These are phyloP conservation scores for Peziza echinospora DNA, from an alignment of 495 filamentous ascomycete species.

Conservation along the genomic window DNA sequence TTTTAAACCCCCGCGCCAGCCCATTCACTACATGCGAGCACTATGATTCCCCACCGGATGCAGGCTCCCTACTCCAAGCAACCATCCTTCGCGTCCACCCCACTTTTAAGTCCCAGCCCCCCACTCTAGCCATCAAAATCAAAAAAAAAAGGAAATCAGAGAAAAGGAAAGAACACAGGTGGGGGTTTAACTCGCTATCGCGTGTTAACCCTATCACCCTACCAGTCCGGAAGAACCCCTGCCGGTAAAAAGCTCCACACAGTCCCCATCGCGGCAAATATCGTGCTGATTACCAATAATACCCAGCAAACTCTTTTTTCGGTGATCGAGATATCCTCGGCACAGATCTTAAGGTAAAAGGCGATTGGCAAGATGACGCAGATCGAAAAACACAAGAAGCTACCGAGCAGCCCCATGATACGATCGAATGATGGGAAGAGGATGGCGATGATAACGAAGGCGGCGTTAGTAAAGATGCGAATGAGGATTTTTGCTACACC, in stretches of 20 bases:
- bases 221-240: not conserved
- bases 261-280: slow-evolving; percentile 57
- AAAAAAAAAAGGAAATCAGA: no score
- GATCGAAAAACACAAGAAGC: slow-evolving; percentile 78
- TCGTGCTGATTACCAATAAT: slow-evolving; percentile 44
- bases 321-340: slow-evolving; percentile 40
- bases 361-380: slow-evolving; percentile 76
- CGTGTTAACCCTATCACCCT: no score
- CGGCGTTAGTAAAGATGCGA: slow-evolving; percentile 27
- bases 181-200: no score
- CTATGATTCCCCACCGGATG: no score
- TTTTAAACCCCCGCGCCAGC: no score
- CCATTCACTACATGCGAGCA: no score
- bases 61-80: no score
- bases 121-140: no score
- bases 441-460: slow-evolving; percentile 50
- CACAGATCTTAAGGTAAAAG: slow-evolving; percentile 87
- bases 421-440: slow-evolving; percentile 74
- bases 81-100: no score
- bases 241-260: slow-evolving; percentile 45
- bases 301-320: slow-evolving; percentile 47
- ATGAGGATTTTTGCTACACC: not conserved
- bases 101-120: no score
- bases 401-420: slow-evolving; percentile 86
- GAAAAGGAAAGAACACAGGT: no score